These are phyloP conservation scores for Metarhizium sp. DNA, from an alignment of 2,329 filamentous ascomycete species.

Conservation along the genomic window DNA sequence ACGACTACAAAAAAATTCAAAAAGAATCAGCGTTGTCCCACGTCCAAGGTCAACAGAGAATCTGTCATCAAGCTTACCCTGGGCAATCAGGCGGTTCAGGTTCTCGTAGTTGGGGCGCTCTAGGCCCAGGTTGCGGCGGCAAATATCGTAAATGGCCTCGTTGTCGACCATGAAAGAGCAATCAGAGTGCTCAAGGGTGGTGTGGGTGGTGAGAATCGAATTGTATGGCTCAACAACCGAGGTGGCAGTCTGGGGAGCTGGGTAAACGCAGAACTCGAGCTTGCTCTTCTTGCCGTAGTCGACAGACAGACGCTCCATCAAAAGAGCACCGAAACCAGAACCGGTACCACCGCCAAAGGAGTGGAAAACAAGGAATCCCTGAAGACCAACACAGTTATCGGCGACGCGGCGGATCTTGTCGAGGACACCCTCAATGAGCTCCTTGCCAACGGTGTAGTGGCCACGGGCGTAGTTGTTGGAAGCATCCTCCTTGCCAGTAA, in stretches of 20 bases:
- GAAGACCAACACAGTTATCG: slow-evolving; percentile 95
- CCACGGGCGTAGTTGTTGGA: slow-evolving; percentile 99
- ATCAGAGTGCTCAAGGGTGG: slow-evolving; percentile 97
- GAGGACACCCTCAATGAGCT: slow-evolving; percentile 94
- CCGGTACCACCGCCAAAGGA: slow-evolving; percentile 98
- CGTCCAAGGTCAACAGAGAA: not conserved
- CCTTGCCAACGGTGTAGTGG: slow-evolving; percentile 99
- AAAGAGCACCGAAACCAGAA: slow-evolving; percentile 93
- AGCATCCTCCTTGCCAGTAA: slow-evolving; percentile 99
- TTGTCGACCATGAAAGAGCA: slow-evolving; percentile 99
- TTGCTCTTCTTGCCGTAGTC: slow-evolving; percentile 99
- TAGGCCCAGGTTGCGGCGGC: slow-evolving; percentile 92
- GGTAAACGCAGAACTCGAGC: slow-evolving; percentile 99
- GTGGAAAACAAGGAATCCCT: slow-evolving; percentile 99
- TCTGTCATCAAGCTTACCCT: slow-evolving; percentile 50
- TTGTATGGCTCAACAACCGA: slow-evolving; percentile 99
- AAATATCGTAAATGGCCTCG: slow-evolving; percentile 99
- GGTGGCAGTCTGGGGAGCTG: slow-evolving; percentile 91
- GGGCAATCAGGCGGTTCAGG: slow-evolving; percentile 95
- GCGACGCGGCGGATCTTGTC: slow-evolving; percentile 97
- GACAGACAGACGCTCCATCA: slow-evolving; percentile 97
- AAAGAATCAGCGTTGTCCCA: not conserved
- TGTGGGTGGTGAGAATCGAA: slow-evolving; percentile 98
- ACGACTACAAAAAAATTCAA: slow-evolving; percentile 53
- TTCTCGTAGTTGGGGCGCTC: slow-evolving; percentile 98